Evolutionary conservation across 2,329 filamentous ascomycete species (phyloP).

Genomic region (Penicillium vulpinum): DNA sequence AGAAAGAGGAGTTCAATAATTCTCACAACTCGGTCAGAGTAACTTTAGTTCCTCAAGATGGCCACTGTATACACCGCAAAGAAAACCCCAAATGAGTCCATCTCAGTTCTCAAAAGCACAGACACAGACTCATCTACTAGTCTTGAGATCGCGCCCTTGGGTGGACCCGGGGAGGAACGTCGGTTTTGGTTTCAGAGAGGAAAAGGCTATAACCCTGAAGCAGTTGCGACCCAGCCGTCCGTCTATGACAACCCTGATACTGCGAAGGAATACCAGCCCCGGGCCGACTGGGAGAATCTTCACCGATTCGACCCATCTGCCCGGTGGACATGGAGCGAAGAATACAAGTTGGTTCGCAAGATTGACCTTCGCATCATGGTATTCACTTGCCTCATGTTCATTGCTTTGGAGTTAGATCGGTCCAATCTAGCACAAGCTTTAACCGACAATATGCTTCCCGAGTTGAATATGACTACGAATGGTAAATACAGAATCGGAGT

Average conservation of each 20-base stretch:
- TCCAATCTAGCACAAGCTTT: conserved; percentile 59
- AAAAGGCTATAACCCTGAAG: conserved; percentile 26
- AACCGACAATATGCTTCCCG: conserved; percentile 56
- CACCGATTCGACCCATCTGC: conserved; percentile 31
- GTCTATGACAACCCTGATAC: conserved; percentile 49
- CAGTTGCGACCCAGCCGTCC: conserved; percentile 45
- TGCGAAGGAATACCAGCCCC: conserved; percentile 36
- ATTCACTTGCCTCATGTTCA: conserved; percentile 56
- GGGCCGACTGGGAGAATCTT: conserved; percentile 40
- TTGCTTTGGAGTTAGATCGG: conserved; percentile 59
- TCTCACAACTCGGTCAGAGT: neutral
- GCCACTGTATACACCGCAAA: conserved; percentile 1
- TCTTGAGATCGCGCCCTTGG: conserved; percentile 11
- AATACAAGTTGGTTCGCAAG: conserved; percentile 17
- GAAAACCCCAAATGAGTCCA: neutral
- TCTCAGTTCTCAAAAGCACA: neutral
- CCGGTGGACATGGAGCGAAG: conserved; percentile 27
- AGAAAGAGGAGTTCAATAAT: neutral
- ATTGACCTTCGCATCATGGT: conserved; percentile 28
- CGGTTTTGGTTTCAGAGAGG: conserved; percentile 34
- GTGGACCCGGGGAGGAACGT: conserved; percentile 20
- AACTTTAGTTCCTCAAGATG: neutral
- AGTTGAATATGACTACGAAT: conserved; percentile 35
- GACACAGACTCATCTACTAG: conserved; percentile 5
- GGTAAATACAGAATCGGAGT: conserved; percentile 18